phyloP scores from a whole-genome alignment of 1,139 yeast species.

The Geotrichum phurueaensis region DNA sequence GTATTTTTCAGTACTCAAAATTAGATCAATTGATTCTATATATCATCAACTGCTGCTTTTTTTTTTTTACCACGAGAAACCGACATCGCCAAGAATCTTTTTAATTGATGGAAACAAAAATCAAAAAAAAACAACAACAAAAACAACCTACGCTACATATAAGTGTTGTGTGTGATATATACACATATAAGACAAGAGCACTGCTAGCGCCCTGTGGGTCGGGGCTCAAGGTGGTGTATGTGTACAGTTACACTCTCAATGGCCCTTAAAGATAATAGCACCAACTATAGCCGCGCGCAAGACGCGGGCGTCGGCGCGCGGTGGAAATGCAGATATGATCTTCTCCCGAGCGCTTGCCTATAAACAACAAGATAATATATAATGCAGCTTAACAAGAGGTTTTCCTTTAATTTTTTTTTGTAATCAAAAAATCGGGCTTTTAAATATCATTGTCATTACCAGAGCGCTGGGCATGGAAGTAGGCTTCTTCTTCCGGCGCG shows the following conservation, averaged over 20 bases:
- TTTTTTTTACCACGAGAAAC: too few species aligned
- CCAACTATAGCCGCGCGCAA: not conserved
- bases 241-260: not conserved
- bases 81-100: too few species aligned
- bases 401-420: too few species aligned
- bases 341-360: not conserved
- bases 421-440: too few species aligned
- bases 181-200: too few species aligned
- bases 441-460: not conserved
- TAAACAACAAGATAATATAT: not conserved
- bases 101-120: too few species aligned
- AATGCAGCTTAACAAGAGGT: not conserved
- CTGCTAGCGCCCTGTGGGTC: too few species aligned
- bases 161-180: too few species aligned
- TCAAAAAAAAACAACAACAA: too few species aligned
- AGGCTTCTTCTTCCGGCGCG: constrained; percentile 16
- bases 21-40: not conserved
- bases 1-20: not conserved
- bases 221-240: not conserved
- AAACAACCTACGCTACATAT: too few species aligned
- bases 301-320: not conserved
- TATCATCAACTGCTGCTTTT: not conserved
- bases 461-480: not conserved
- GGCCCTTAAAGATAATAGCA: not conserved
- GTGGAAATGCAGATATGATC: not conserved